Evolutionary conservation across 306 rosid species (phyloP).

Genomic region (Acacia confusa): DNA sequence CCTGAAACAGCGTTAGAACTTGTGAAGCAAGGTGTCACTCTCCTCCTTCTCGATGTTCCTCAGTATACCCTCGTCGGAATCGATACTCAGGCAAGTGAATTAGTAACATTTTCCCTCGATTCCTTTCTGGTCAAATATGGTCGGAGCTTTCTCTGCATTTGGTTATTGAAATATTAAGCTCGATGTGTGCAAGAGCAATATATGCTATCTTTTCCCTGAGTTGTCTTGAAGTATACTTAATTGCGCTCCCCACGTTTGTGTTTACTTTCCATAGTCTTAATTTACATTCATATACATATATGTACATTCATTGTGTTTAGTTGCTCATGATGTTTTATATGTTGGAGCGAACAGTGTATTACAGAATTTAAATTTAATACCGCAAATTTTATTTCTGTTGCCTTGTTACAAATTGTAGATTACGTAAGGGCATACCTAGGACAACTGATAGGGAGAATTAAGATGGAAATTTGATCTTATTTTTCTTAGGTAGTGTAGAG

Average conservation of each 20-base stretch:
- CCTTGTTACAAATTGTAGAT: not conserved
- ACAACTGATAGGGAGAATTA: conserved; percentile 10
- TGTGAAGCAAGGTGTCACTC: conserved; percentile 68
- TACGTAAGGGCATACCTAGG: not conserved
- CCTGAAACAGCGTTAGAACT: conserved; percentile 60
- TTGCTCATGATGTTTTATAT: not conserved
- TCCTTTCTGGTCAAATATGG: not conserved
- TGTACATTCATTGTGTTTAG: not conserved
- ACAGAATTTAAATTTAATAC: not conserved
- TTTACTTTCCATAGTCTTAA: not conserved
- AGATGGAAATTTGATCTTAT: not conserved
- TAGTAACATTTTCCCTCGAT: not conserved
- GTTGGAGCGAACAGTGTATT: not conserved
- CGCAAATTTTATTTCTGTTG: not conserved
- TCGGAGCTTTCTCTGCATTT: not conserved
- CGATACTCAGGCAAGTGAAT: conserved; percentile 66
- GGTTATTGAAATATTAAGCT: not conserved
- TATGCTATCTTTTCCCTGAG: not conserved
- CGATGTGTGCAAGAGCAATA: not conserved
- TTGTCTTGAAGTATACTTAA: not conserved
- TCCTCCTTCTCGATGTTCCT: conserved; percentile 87
- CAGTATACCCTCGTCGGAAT: conserved; percentile 73
- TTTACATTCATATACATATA: not conserved
- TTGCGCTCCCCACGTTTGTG: not conserved
- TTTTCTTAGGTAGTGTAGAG: not conserved